Percentiles rank a stretch among this genome's conserved stretches.
These are phyloP conservation scores for Luvunga scandens DNA, from an alignment of 345 rosid species.

Conservation along the genomic window DNA sequence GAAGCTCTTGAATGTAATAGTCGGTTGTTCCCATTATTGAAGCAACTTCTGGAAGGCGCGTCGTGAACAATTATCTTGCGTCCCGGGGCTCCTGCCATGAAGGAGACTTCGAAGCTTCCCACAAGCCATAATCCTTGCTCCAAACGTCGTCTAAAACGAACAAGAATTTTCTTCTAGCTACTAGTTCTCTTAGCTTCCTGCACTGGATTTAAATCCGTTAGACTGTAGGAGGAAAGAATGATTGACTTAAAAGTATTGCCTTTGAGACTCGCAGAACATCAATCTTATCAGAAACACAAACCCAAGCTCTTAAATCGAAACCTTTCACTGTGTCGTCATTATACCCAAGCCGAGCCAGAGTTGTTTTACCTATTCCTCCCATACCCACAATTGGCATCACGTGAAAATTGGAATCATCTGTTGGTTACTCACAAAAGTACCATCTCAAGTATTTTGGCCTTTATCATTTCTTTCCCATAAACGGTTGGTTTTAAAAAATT, in stretches of 20 bases:
- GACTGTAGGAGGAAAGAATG: neutral
- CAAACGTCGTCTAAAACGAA: constrained; percentile 1
- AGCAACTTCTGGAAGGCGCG: neutral
- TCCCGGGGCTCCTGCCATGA: neutral
- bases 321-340: too few relatives aligned
- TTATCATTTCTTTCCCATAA: neutral
- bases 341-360: neutral
- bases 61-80: neutral
- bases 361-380: constrained; percentile 6
- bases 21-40: fast-evolving
- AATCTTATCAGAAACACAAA: constrained; percentile 1
- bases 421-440: neutral
- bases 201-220: neutral
- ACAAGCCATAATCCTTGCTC: neutral
- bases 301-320: neutral
- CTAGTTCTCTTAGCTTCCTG: neutral
- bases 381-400: neutral
- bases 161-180: neutral
- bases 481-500: too few relatives aligned
- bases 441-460: neutral
- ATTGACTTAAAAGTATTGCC: neutral
- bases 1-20: too few relatives aligned
- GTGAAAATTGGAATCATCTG: neutral
- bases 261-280: neutral
- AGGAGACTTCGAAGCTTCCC: neutral